Percentiles rank a stretch among this genome's conserved stretches.
Evolutionary conservation across 2,329 filamentous ascomycete genomes (phyloP).

Genomic region (Helotiales sp.): DNA sequence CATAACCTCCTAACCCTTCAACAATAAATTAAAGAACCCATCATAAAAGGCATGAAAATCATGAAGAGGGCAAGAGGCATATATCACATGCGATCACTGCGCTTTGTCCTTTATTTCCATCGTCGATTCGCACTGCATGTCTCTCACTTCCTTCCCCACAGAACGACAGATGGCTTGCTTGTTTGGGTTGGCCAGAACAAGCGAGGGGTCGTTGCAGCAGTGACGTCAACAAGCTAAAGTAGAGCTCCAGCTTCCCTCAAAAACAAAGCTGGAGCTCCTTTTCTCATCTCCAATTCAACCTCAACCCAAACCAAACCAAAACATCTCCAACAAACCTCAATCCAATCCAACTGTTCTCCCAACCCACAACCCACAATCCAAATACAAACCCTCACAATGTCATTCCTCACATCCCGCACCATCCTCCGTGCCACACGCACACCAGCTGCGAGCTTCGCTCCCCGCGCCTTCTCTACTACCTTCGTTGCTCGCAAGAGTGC

Average conservation of each 20-base stretch:
- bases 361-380: constrained; percentile 4
- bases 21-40: too few relatives aligned
- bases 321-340: not conserved
- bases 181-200: not conserved
- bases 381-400: constrained; percentile 51
- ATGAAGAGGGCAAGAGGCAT: too few relatives aligned
- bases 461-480: constrained; percentile 57
- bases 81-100: constrained; percentile 7
- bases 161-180: too few relatives aligned
- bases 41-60: too few relatives aligned
- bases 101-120: not conserved
- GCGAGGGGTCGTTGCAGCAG: not conserved
- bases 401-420: constrained; percentile 54
- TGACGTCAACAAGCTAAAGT: constrained; percentile 14
- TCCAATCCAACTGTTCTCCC: not conserved
- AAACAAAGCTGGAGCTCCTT: constrained; percentile 10
- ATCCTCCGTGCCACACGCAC: constrained; percentile 44
- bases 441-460: constrained; percentile 42
- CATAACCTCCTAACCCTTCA: too few relatives aligned
- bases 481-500: constrained; percentile 53
- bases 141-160: not conserved
- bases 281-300: not conserved
- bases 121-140: constrained; percentile 9
- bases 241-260: constrained; percentile 10
- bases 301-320: not conserved